Percentiles rank a stretch among this genome's conserved stretches.
phyloP scores from a whole-genome alignment of 176 grass and related monocot species.

The Cenchrus purpureus region DNA sequence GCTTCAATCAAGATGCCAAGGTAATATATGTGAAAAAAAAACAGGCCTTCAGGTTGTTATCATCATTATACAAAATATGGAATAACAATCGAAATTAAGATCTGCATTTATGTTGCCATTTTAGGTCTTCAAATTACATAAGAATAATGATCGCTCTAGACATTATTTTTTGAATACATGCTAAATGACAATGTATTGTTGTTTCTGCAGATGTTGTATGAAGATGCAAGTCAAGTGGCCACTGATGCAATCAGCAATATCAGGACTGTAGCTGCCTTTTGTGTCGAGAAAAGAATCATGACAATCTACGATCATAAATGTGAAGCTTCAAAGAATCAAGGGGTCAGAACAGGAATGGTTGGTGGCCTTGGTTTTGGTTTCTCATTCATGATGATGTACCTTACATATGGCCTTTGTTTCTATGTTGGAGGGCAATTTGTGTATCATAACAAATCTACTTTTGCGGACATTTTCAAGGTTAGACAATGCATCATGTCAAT shows the following conservation, averaged over 20 bases:
- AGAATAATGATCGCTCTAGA: conserved; percentile 6
- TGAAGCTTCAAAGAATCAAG: conserved; percentile 69
- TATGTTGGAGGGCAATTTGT: conserved; percentile 74
- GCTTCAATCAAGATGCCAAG: conserved; percentile 83
- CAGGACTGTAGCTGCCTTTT: conserved; percentile 82
- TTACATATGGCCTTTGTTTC: conserved; percentile 74
- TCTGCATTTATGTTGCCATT: neutral
- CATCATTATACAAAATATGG: conserved; percentile 8
- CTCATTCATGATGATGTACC: conserved; percentile 69
- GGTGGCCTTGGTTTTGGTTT: conserved; percentile 81
- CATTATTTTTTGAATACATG: conserved; percentile 3
- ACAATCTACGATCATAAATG: conserved; percentile 69
- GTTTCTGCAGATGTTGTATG: conserved; percentile 62
- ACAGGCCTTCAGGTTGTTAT: neutral
- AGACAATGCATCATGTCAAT: conserved; percentile 15
- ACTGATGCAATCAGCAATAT: conserved; percentile 79
- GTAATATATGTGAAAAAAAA: conserved; percentile 48
- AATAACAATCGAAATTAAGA: conserved; percentile 6
- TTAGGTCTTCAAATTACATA: neutral
- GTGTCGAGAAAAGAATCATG: conserved; percentile 63
- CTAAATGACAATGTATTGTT: conserved; percentile 10
- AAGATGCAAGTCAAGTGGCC: conserved; percentile 88
- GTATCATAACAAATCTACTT: conserved; percentile 50
- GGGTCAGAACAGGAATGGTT: conserved; percentile 61
- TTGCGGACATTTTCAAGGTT: conserved; percentile 72